Evolutionary conservation across 306 rosid genomes (phyloP), one percentile per base, ranked within the genome.

Genomic region (Trifolium dubium): DNA sequence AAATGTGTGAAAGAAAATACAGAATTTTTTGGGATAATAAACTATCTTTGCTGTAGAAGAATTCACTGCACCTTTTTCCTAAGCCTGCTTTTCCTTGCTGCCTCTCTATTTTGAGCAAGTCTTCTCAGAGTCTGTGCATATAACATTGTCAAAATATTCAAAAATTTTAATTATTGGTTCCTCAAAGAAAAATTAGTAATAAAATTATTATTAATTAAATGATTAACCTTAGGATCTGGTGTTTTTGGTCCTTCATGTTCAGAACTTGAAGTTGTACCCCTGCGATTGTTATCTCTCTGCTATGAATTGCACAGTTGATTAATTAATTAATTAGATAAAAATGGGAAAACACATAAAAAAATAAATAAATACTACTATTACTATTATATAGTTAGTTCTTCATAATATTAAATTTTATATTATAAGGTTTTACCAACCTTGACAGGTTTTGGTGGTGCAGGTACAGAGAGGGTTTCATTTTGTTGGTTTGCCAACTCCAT

Each of bases 21-120:
- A 4, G 8, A 28, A 2, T 10, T 58, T 32, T 49, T 60, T 5
- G 14, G 61, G 8, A 53, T 61, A 10, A 68, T 37, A 59, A 12
- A 9, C 15, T 41, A 59, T 63, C 19, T 37, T 70, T 10, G 23
- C 67, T 35, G 6, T 4, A 8, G 41, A 31, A 76, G 28, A 72
- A 62, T 64, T 73, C 29, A 47, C 17, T 43, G 58, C 10, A 88
- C 99, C 95, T 94, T 94, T 82, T 94, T 94, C 75, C 99, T 88
- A 2, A 94, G 97, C 88, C 99, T 92, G 89, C 99, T 92, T 85
- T 94, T 94, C 84, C 97, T 92, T 13, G 99, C 99, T 65, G 99
- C 99, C 77, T 94, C 99, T 79, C 99, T 90, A 87, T 94, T 94
- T 82, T 94, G 99, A 66, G 99, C 99, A 64, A 94, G 95, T 85